Evolutionary conservation across 176 grass and related monocot genomes (phyloP).

Genomic region (Musa schizocarpa): DNA sequence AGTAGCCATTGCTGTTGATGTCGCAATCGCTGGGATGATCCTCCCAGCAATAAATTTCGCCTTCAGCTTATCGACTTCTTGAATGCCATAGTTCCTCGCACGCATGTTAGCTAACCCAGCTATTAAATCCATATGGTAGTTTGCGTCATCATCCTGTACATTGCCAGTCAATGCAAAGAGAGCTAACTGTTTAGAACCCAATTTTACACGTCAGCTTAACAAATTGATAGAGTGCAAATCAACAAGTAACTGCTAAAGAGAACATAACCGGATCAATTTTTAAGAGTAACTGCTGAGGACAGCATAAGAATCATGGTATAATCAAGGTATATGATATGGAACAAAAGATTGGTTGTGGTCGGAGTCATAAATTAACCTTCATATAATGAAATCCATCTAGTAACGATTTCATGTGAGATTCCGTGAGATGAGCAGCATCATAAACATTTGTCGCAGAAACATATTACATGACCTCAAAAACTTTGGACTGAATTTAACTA

Average conservation of each 20-base stretch:
- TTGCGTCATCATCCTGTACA: conserved; percentile 85
- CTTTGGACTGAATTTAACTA: no score
- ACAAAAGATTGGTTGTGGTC: no score
- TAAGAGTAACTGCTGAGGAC: no score
- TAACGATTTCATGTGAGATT: no score
- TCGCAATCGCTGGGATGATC: conserved; percentile 88
- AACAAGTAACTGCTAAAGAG: neutral
- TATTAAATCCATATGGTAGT: conserved; percentile 91
- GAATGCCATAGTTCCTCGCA: conserved; percentile 77
- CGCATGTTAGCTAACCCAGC: conserved; percentile 91
- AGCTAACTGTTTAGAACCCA: neutral
- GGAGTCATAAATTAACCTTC: no score
- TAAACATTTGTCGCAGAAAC: no score
- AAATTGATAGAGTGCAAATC: neutral
- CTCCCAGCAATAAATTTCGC: conserved; percentile 88
- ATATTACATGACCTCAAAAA: no score
- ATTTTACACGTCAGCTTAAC: neutral
- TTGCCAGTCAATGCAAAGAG: neutral
- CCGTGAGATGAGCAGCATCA: no score
- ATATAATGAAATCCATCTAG: no score
- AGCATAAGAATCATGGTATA: no score
- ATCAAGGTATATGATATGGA: no score
- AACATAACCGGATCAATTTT: no score
- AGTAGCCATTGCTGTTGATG: conserved; percentile 69
- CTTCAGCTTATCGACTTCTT: conserved; percentile 86